Evolutionary conservation across 139 green algal species (phyloP), one percentile per base, ranked within the genome.

Genomic region (Tetradesmus lagerheimii): DNA sequence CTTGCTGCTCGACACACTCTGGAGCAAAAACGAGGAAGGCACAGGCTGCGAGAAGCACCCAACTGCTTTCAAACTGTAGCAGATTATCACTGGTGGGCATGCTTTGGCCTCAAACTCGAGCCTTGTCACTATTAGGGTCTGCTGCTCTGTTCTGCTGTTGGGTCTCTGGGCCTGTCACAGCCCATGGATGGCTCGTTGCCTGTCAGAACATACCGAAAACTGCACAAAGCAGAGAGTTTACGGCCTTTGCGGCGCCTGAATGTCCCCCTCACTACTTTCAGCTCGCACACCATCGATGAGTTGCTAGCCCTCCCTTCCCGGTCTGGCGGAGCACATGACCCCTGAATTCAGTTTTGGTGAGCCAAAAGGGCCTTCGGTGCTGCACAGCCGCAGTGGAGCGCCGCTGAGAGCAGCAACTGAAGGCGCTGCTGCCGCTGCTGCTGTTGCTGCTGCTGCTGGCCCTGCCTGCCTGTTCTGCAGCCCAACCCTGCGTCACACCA

Each of bases 381-480:
- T 31, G 57, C 57, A 71, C 23, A 71, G 18, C 20, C 57, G 57
- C 57, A 31, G 57, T n/a, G 23, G 18, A 31, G 20, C 25, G 23
- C 57, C 57, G 57, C 57, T 71, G 57, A 8, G 23, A 31, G 57
- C 57, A 71, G 57, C 57, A 71, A n/a, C 57, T 71, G 57, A 71
- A 71, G 57, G 34, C 35, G 75, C 35, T 81, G 15, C 74, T 80
- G 74, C 74, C 35, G 74, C 74, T 80, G 74, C 75, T 81, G 75
- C 75, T 81, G 75, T 41, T 81, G n/a, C 75, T 81, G 75, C 31
- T 45, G 75, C 75, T 81, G 75, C 75, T 81, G 75, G 20, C 35
- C 35, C 75, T 81, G 75, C 75, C 35, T 81, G 75, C 75, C 2
- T 47, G 75, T 4, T 81, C 27, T 47, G 75, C 35, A 81, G 75